A percentile compares a stretch with the other conserved stretches of the same genome.
phyloP scores from a whole-genome alignment of 805 yeast genomes.

The Huiozyma naganishii region DNA sequence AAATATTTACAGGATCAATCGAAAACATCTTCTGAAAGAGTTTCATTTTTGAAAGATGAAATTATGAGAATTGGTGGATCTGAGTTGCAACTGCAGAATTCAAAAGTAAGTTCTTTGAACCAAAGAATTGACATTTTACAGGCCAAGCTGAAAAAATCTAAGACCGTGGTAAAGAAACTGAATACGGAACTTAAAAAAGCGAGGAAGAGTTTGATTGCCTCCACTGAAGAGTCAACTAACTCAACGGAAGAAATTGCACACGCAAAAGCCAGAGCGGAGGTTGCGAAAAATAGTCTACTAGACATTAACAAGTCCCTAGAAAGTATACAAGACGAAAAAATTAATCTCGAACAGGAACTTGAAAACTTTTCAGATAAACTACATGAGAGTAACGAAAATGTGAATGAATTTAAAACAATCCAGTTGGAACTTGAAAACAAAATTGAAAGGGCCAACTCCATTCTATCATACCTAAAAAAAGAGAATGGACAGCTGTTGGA shows the following conservation, averaged over 20 bases:
- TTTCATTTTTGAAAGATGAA: constrained; percentile 54
- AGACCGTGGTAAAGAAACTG: constrained; percentile 45
- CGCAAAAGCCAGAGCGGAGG: constrained; percentile 22
- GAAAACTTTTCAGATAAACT: constrained; percentile 32
- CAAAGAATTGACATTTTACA: constrained; percentile 53
- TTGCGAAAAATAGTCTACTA: constrained; percentile 28
- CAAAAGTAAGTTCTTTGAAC: constrained; percentile 66
- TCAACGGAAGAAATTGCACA: constrained; percentile 26
- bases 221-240: constrained; percentile 39
- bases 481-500: constrained; percentile 31
- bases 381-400: constrained; percentile 32
- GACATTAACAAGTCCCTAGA: constrained; percentile 23
- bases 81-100: constrained; percentile 62
- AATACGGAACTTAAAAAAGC: constrained; percentile 53
- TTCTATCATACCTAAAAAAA: constrained; percentile 30
- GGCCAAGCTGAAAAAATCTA: constrained; percentile 48
- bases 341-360: constrained; percentile 30
- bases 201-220: constrained; percentile 35
- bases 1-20: constrained; percentile 42
- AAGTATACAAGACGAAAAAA: constrained; percentile 34
- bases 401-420: constrained; percentile 48
- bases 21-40: constrained; percentile 38
- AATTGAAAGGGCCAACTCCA: constrained; percentile 43
- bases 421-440: constrained; percentile 60
- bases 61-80: constrained; percentile 91